Conservation (phyloP, 768 basidiomycete species). For the Amanita brunnescens region DNA sequence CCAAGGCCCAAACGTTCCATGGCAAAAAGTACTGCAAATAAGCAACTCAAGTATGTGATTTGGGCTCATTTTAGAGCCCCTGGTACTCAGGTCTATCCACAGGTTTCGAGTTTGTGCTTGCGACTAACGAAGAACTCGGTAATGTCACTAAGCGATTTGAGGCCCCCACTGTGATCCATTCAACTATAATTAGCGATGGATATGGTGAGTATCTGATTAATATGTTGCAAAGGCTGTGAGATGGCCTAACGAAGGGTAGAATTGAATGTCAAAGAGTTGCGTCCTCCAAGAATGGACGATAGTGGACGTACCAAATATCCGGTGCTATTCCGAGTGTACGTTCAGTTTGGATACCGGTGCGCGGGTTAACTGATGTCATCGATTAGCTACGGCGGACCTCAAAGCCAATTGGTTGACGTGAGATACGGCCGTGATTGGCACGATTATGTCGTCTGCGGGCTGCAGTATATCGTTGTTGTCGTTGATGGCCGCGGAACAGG, state of each 20-base stretch:
- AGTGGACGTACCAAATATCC: conserved; percentile 95
- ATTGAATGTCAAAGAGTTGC: conserved; percentile 83
- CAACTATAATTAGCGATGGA: conserved; percentile 72
- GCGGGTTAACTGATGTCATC: conserved; percentile 1
- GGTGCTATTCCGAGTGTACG: conserved; percentile 81
- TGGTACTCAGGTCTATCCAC: not conserved
- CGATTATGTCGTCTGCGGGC: conserved; percentile 70
- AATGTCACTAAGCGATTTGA: conserved; percentile 61
- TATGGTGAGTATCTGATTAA: conserved; percentile 61
- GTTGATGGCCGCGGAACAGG: conserved; percentile 96
- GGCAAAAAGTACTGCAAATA: conserved; percentile 70
- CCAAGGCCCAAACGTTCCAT: conserved; percentile 75
- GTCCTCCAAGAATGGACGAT: conserved; percentile 89
- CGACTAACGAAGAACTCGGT: conserved; percentile 60
- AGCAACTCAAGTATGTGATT: conserved; percentile 28
- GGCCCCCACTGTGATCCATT: conserved; percentile 56
- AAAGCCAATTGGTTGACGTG: conserved; percentile 68
- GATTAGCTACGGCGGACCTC: conserved; percentile 82
- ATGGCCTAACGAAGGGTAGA: conserved; percentile 32
- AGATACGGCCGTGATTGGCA: conserved; percentile 75
- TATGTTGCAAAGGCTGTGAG: not conserved
- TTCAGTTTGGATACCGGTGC: not conserved
- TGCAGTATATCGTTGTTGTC: conserved; percentile 78
- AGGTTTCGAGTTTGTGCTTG: conserved; percentile 62
- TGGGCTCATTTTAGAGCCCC: not conserved